Base-by-base conservation (phyloP, 805 yeast genomes). In the Starmerella sp. region DNA sequence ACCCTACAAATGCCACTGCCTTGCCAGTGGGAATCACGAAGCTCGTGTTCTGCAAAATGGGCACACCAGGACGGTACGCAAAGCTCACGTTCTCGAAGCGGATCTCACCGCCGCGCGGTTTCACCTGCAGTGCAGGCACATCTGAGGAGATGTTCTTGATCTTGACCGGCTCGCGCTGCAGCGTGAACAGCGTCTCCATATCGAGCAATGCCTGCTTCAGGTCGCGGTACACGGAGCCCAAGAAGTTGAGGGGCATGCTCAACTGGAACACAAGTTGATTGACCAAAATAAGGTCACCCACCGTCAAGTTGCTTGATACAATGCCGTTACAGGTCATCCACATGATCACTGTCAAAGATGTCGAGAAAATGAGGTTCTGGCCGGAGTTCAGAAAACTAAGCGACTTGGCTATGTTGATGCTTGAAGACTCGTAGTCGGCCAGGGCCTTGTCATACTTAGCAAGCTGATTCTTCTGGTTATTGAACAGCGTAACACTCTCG, bases 301-400 rank as follows among this genome's bases (percentile, higher is more conserved):
- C 97, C 0, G 95, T 84, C 54, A 93, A 73, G 0, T 79, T 69
- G 0, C 96, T 96, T 3, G 78, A 69, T 13, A 88, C 81, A n/a
- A 93, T 93, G 31, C 97, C 97, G 54, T 82, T 80, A 64, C 96
- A 87, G 14, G 96, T 97, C 95, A 93, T 83, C 68, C 86, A 93
- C 98, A 93, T 93, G 95, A 93, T 93, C 1, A 83, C 86, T 1
- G 98, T 93, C 59, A 93, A 73, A 1, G 98, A 97, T 42, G 86
- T 70, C 0, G 97, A 86, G 71, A 84, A 84, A 28, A 84, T 84
- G 53, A 84, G 62, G 65, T 82, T 83, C 68, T 84, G 93, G n/a
- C 91, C 91, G 0, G 88, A 75, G 61, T 85, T 84, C 57, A 84
- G 71, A 62, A 73, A 83, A 29, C 90, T 86, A 54, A 84, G 73